Percentiles rank a stretch among this genome's conserved stretches.
Conservation (phyloP, 306 rosid genomes). For the Ziziphus jujuba region DNA sequence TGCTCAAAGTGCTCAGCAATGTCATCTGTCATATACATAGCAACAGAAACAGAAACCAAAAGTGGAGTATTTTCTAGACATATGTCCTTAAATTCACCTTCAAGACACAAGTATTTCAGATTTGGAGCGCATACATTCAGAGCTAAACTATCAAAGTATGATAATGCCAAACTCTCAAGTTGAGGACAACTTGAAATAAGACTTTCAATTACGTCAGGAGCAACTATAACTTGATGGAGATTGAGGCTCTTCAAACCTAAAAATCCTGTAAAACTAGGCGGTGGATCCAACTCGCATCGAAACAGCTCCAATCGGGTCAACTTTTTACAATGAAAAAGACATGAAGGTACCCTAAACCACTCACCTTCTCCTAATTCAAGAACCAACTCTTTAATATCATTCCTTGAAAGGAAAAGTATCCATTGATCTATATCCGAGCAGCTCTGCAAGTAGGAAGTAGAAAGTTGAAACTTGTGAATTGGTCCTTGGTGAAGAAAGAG, state of each 20-base stretch:
- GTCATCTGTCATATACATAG: slow-evolving; percentile 73
- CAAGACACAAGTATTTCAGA: slow-evolving; percentile 72
- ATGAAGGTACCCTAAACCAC: slow-evolving; percentile 73
- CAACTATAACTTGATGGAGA: slow-evolving; percentile 69
- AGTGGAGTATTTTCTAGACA: slow-evolving; percentile 70
- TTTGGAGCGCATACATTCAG: slow-evolving; percentile 71
- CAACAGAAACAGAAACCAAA: slow-evolving; percentile 59
- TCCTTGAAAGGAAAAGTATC: slow-evolving; percentile 86
- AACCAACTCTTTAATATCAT: slow-evolving; percentile 62
- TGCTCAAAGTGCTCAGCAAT: slow-evolving; percentile 58
- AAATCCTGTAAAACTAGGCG: slow-evolving; percentile 64
- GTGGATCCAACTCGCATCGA: slow-evolving; percentile 84
- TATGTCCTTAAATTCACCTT: slow-evolving; percentile 88
- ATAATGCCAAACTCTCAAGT: slow-evolving; percentile 71
- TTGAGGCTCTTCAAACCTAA: slow-evolving; percentile 59
- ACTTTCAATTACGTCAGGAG: slow-evolving; percentile 70
- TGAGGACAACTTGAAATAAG: slow-evolving; percentile 70
- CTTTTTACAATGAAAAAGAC: slow-evolving; percentile 68
- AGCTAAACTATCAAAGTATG: slow-evolving; percentile 63
- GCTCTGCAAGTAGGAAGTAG: slow-evolving; percentile 49
- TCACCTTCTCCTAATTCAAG: slow-evolving; percentile 74
- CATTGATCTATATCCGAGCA: slow-evolving; percentile 83
- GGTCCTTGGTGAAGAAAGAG: slow-evolving; percentile 92
- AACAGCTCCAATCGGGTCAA: slow-evolving; percentile 65
- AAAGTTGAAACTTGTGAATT: slow-evolving; percentile 78